Evolutionary conservation across 306 rosid genomes (phyloP), one percentile per base, ranked within the genome.

Genomic region (Clitoria ternatea): DNA sequence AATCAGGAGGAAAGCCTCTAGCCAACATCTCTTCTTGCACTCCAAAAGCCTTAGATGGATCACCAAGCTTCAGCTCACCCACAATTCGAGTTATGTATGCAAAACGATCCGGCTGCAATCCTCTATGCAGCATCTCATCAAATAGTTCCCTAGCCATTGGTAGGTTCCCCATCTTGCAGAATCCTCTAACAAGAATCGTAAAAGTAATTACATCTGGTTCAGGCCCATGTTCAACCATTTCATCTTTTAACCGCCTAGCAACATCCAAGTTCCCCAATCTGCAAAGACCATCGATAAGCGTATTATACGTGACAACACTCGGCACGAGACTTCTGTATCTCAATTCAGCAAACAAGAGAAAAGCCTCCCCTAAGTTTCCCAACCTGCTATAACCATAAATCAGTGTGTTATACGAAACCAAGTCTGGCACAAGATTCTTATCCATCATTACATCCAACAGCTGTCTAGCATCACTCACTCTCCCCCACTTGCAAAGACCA

Each of bases 21-120:
- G 85, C 86, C 33, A 72, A 78, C 93, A 91, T 91, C 71, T 91
- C 96, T 75, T 89, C 96, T 66, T 79, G 86, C 87, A 89, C 77
- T 18, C 83, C 84, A 61, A 80, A 82, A 54, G 96, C 93, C 71
- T 44, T 52, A 6, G 61, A 84, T 53, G 85, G 44, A 69, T 89
- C 87, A 45, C 93, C 97, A 11, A 85, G 81, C 79, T 73, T 81
- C 77, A 91, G 54, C 40, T 91, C 90, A 70, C 88, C 93, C 6
- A 75, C 90, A 35, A 89, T 82, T 60, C 79, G 82, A 68, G 97
- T 87, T 56, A 67, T 84, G 59, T 87, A 91, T 0, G 93, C 87
- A 79, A 56, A 76, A 32, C 81, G 84, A 69, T 91, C 97, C 0
- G 93, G 96, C 79, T 56, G 68, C 80, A 91, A 18, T 48, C 93